Conservation (phyloP, 306 rosid genomes). For the Quercus alba region DNA sequence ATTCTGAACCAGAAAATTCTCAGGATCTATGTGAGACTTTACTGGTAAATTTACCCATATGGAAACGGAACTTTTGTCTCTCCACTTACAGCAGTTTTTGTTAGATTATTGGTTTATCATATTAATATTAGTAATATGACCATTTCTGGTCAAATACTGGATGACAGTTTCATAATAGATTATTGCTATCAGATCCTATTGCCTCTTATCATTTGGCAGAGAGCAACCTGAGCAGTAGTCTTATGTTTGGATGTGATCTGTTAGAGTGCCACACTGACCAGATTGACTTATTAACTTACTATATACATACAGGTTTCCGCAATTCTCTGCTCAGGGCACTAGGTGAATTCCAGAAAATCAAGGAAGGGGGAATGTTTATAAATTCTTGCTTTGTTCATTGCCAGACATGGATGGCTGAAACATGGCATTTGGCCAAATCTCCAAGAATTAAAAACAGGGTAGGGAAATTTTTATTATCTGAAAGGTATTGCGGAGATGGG, state of each 20-base stretch:
- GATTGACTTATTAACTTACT: constrained; percentile 21
- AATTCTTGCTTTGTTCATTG: constrained; percentile 89
- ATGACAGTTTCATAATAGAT: not conserved
- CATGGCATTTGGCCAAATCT: constrained; percentile 83
- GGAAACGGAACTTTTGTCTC: not conserved
- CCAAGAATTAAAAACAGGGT: constrained; percentile 75
- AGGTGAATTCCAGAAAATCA: constrained; percentile 54
- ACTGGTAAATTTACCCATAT: not conserved
- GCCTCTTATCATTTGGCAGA: not conserved
- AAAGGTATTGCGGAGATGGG: not conserved
- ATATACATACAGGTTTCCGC: constrained; percentile 64
- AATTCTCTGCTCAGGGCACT: constrained; percentile 62
- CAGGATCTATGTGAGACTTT: not conserved
- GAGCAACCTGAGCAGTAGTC: not conserved
- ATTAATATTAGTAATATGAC: not conserved
- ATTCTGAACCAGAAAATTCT: not conserved
- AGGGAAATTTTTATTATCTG: constrained; percentile 14
- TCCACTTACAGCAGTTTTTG: not conserved
- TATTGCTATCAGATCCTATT: not conserved
- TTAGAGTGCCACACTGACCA: not conserved
- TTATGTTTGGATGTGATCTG: not conserved
- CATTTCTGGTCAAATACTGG: constrained; percentile 1
- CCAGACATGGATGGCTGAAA: constrained; percentile 70
- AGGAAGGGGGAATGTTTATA: constrained; percentile 71
- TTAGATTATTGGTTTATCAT: not conserved